These are phyloP conservation scores for Chalaropsis thielavioides DNA, from an alignment of 2,329 filamentous ascomycete genomes.

Conservation along the genomic window DNA sequence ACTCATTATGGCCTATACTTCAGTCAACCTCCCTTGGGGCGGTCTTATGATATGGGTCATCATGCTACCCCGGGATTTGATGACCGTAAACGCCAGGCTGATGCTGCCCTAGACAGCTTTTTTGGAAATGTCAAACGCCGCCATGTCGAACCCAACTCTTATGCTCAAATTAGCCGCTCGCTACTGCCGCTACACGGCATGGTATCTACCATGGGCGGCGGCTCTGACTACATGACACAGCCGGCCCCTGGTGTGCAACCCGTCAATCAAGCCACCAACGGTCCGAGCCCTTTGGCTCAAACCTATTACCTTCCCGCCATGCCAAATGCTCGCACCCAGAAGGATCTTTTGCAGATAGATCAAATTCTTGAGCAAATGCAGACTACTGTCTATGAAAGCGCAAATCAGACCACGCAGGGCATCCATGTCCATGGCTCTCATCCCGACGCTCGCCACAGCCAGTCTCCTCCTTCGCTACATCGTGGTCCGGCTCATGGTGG, in stretches of 20 bases:
- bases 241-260: constrained; percentile 28
- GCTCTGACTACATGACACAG: constrained; percentile 41
- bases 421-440: constrained; percentile 65
- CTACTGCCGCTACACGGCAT: constrained; percentile 67
- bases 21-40: constrained; percentile 44
- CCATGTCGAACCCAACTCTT: constrained; percentile 77
- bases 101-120: constrained; percentile 73
- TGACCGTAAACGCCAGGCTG: constrained; percentile 68
- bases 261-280: constrained; percentile 41
- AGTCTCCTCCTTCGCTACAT: constrained; percentile 35
- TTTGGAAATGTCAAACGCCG: constrained; percentile 86
- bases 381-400: constrained; percentile 86
- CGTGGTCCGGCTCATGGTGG: constrained; percentile 21
- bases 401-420: constrained; percentile 65
- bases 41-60: constrained; percentile 16
- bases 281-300: constrained; percentile 45
- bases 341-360: constrained; percentile 84
- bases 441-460: constrained; percentile 42
- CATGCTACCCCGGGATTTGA: constrained; percentile 37
- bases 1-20: constrained; percentile 65
- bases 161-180: constrained; percentile 78
- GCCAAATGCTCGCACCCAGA: constrained; percentile 80
- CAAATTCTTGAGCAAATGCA: constrained; percentile 93
- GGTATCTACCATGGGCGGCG: constrained; percentile 44
- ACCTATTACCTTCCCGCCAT: constrained; percentile 75